Evolutionary conservation across 495 filamentous ascomycete genomes (phyloP).

Genomic region (Poronia punctata): DNA sequence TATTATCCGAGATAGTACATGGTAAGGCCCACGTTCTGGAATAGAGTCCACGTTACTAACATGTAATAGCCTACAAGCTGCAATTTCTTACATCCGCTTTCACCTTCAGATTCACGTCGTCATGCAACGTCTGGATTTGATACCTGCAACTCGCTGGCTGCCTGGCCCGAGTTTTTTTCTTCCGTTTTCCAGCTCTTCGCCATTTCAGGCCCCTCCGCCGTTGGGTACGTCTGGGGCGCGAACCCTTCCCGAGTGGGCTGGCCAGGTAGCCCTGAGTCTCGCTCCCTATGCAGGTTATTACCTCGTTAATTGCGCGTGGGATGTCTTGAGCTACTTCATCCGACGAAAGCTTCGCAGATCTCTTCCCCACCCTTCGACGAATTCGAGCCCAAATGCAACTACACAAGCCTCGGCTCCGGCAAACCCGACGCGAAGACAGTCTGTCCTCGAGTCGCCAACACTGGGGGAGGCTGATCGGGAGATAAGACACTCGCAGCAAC

Average conservation of each 20-base stretch:
- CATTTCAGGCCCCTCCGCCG: slow-evolving; percentile 32
- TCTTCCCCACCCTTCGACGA: slow-evolving; percentile 16
- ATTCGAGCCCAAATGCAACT: neutral
- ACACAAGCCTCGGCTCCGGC: slow-evolving; percentile 1
- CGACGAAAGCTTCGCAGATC: slow-evolving; percentile 11
- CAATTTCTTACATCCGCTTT: slow-evolving; percentile 30
- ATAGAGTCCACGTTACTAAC: slow-evolving; percentile 6
- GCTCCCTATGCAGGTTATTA: slow-evolving; percentile 33
- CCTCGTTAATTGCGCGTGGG: slow-evolving; percentile 13
- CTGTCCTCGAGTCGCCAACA: slow-evolving; percentile 22
- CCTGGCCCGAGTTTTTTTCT: slow-evolving; percentile 41
- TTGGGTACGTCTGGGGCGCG: slow-evolving; percentile 16
- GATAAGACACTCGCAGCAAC: slow-evolving; percentile 14
- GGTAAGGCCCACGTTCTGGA: slow-evolving; percentile 3
- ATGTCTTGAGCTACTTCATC: slow-evolving; percentile 6
- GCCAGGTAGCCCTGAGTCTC: slow-evolving; percentile 18
- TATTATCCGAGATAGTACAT: neutral
- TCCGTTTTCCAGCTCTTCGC: slow-evolving; percentile 41
- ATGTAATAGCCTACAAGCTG: slow-evolving; percentile 18
- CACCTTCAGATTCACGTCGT: slow-evolving; percentile 42
- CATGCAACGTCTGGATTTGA: slow-evolving; percentile 42
- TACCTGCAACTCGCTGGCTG: slow-evolving; percentile 29
- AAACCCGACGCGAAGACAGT: slow-evolving; percentile 8
- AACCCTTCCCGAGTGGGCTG: slow-evolving; percentile 24
- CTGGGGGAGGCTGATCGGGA: slow-evolving; percentile 21